Percentiles rank a stretch among this genome's conserved stretches.
Conservation (phyloP, 495 filamentous ascomycete genomes). For the Penicillium coprophilum region DNA sequence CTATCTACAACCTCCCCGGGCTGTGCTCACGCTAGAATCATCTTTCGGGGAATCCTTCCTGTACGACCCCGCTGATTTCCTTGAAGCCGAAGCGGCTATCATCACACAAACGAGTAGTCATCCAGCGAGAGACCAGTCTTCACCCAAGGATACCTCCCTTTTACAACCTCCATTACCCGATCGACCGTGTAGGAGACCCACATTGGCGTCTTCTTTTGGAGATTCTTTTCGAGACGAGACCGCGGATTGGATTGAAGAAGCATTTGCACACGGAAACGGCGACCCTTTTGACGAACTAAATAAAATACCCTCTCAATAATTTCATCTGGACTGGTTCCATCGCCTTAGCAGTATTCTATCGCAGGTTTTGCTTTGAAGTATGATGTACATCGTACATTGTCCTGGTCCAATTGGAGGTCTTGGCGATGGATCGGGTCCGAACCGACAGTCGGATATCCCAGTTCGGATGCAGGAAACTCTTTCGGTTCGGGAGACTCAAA, state of each 20-base stretch:
- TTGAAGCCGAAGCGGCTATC: slow-evolving; percentile 18
- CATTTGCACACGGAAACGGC: slow-evolving; percentile 31
- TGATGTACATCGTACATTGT: background rate
- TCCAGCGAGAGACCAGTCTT: background rate
- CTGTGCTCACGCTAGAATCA: background rate
- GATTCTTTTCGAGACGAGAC: slow-evolving; percentile 48
- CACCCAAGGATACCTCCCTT: background rate
- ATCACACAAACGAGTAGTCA: background rate
- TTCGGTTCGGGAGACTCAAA: slow-evolving; percentile 13
- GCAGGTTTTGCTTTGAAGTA: background rate
- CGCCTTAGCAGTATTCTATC: background rate
- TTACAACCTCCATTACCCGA: slow-evolving; percentile 1
- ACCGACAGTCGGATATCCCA: slow-evolving; percentile 35
- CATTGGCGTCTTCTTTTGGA: slow-evolving; percentile 9
- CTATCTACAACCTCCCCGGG: background rate
- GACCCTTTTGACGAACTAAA: slow-evolving; percentile 33
- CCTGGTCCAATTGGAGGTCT: background rate
- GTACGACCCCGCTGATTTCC: slow-evolving; percentile 8
- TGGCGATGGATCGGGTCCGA: slow-evolving; percentile 16
- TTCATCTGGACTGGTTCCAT: background rate
- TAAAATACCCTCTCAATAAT: slow-evolving; percentile 23
- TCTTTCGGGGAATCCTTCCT: slow-evolving; percentile 10
- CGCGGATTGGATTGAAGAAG: slow-evolving; percentile 37
- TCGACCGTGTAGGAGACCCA: slow-evolving; percentile 7
- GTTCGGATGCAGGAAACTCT: slow-evolving; percentile 24